A percentile compares a stretch with the other conserved stretches of the same genome.
phyloP scores from a whole-genome alignment of 2,329 filamentous ascomycete species.

The Pestalotiopsis sp. region DNA sequence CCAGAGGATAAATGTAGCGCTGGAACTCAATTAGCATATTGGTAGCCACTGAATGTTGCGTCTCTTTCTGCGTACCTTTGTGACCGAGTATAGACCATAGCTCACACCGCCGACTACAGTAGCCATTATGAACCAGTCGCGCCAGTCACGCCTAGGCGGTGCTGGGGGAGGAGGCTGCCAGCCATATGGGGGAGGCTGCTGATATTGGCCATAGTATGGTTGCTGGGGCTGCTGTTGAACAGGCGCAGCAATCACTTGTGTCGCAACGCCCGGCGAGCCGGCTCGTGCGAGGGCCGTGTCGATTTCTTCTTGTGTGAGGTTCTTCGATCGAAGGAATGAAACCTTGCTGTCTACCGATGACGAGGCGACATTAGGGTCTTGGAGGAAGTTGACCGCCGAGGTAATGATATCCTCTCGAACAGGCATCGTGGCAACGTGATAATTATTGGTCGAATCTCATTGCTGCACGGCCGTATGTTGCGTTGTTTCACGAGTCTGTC shows the following conservation, averaged over 20 bases:
- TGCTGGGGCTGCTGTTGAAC: constrained; percentile 38
- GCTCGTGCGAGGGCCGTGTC: constrained; percentile 79
- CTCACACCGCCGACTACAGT: constrained; percentile 88
- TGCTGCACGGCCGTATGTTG: not conserved
- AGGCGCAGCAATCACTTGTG: constrained; percentile 45
- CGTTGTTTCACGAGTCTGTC: not conserved
- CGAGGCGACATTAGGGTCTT: constrained; percentile 87
- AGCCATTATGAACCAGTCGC: constrained; percentile 99
- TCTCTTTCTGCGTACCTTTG: constrained; percentile 64
- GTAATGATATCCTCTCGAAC: constrained; percentile 78
- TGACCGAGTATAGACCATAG: constrained; percentile 85
- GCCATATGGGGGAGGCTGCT: constrained; percentile 50
- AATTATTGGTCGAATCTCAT: constrained; percentile 4
- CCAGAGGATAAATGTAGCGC: constrained; percentile 89
- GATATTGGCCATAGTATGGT: constrained; percentile 49
- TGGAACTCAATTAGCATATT: constrained; percentile 37
- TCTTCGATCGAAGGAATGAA: constrained; percentile 93
- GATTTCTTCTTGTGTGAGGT: constrained; percentile 94
- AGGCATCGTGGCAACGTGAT: constrained; percentile 57
- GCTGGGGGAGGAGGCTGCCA: constrained; percentile 62
- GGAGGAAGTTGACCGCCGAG: constrained; percentile 61
- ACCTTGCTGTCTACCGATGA: constrained; percentile 93
- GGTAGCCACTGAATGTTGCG: not conserved
- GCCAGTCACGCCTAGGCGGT: constrained; percentile 85
- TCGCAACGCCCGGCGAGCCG: constrained; percentile 48